Evolutionary conservation across 352 stramenopile genomes (phyloP), one percentile per base, ranked within the genome.

Genomic region (Thraustotheca clavata): DNA sequence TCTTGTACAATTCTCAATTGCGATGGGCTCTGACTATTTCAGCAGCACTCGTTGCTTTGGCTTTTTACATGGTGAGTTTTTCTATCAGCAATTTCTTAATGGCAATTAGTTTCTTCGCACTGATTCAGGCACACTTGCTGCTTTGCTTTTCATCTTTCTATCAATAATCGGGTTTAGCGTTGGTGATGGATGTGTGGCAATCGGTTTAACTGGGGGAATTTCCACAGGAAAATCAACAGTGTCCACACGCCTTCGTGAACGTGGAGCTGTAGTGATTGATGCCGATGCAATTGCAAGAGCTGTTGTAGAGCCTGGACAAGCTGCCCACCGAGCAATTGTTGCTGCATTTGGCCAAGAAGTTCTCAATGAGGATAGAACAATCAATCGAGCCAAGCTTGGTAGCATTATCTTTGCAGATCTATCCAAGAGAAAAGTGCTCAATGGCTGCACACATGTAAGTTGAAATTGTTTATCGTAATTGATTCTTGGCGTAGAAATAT

Each of bases 171-270:
- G 82, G 20, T 63, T 77, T 9, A 38, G 70, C 24, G 6, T 91
- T 1, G 83, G 82, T 16, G 71, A 75, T 22, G 85, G 80, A 4
- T 57, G 90, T 16, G 74, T 94, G 0, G 85, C 76, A 14, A 75
- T 94, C 8, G 85, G 85, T 7, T 80, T 94, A 49, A 92, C 85
- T 4, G 85, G 85, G 41, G 85, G 85, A 32, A 92, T 95, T 57
- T 77, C 83, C 33, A 93, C 83, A 4, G 86, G 86, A 60, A 95
- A 95, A 59, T 89, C 75, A 49, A 87, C 85, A 0, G 86, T 95
- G 41, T 94, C 83, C 1, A 74, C 74, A 31, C 52, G 62, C 40
- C 82, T 94, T 55, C 62, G 67, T 29, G 60, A 83, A 26, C 65
- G 74, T 22, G 86, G 86, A 34, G 80, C 77, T 3, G 73, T 83